Conservation (phyloP, 2,329 filamentous ascomycete genomes). For the Pseudocercospora pini-densiflorae region DNA sequence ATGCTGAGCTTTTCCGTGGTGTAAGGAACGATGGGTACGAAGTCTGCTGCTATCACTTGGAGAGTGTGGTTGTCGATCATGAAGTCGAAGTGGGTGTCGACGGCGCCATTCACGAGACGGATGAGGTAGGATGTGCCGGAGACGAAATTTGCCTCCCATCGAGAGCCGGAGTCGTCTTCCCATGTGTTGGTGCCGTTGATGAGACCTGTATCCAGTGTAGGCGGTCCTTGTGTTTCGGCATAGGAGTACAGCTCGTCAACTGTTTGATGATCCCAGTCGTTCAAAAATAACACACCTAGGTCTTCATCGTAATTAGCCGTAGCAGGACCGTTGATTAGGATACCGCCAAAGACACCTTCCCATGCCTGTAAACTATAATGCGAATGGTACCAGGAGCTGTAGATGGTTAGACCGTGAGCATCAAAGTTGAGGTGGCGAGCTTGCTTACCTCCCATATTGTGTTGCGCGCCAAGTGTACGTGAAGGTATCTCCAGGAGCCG, state of each 20-base stretch:
- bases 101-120: slow-evolving; percentile 47
- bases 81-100: slow-evolving; percentile 45
- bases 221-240: slow-evolving; percentile 33
- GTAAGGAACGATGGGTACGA: slow-evolving; percentile 50
- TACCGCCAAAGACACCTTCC: slow-evolving; percentile 45
- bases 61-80: slow-evolving; percentile 48
- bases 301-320: slow-evolving; percentile 45
- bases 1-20: slow-evolving; percentile 42
- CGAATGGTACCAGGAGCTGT: slow-evolving; percentile 48
- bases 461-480: slow-evolving; percentile 47
- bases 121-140: slow-evolving; percentile 48
- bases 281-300: slow-evolving; percentile 45
- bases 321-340: slow-evolving; percentile 45
- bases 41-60: slow-evolving; percentile 49
- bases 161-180: slow-evolving; percentile 30
- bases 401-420: neutral
- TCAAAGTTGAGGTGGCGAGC: neutral
- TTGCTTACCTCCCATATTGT: slow-evolving; percentile 38
- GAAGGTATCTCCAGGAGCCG: slow-evolving; percentile 59
- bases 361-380: slow-evolving; percentile 49
- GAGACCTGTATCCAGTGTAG: slow-evolving; percentile 41
- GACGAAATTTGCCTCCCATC: slow-evolving; percentile 35
- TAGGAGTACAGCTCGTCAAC: slow-evolving; percentile 33
- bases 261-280: slow-evolving; percentile 44
- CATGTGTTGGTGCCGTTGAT: slow-evolving; percentile 41